A percentile compares a stretch with the other conserved stretches of the same genome.
phyloP scores from a whole-genome alignment of 768 basidiomycete genomes.

The Phylloporus sp. region DNA sequence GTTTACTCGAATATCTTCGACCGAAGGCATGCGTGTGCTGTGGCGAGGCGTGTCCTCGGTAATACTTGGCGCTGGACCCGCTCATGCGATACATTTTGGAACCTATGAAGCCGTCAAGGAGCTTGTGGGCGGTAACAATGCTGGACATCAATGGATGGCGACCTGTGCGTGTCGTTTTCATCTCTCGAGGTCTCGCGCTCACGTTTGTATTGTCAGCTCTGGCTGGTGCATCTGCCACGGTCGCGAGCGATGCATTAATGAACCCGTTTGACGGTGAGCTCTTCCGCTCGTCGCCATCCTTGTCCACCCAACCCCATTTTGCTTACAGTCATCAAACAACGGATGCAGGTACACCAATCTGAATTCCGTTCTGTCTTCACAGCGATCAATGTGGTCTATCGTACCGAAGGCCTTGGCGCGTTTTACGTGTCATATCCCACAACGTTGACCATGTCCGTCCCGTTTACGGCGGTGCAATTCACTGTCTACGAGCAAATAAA shows the following conservation, averaged over 20 bases:
- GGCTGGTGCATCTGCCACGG: constrained; percentile 92
- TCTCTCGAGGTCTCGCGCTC: constrained; percentile 1
- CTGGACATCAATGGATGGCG: constrained; percentile 77
- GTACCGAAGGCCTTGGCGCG: constrained; percentile 78
- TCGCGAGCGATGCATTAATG: constrained; percentile 96
- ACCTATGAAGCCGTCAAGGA: constrained; percentile 95
- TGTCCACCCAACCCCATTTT: constrained; percentile 13
- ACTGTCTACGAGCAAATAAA: constrained; percentile 95
- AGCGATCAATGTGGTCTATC: constrained; percentile 85
- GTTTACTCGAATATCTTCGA: constrained; percentile 87
- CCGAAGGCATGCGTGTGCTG: constrained; percentile 85
- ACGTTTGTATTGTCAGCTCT: constrained; percentile 52
- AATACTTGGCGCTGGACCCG: constrained; percentile 94
- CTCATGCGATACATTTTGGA: constrained; percentile 97
- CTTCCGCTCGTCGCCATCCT: constrained; percentile 1
- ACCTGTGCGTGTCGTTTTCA: constrained; percentile 60
- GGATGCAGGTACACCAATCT: constrained; percentile 97
- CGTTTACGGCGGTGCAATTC: constrained; percentile 98
- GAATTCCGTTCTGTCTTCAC: constrained; percentile 81
- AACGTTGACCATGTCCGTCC: constrained; percentile 92
- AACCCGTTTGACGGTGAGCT: constrained; percentile 96
- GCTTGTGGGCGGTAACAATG: constrained; percentile 76
- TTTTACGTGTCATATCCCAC: constrained; percentile 99
- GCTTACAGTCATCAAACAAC: constrained; percentile 92
- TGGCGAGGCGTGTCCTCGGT: constrained; percentile 98